A percentile compares a stretch with the other conserved stretches of the same genome.
Evolutionary conservation across 305 asterid genomes (phyloP).

Genomic region (Fraxinus sp.): DNA sequence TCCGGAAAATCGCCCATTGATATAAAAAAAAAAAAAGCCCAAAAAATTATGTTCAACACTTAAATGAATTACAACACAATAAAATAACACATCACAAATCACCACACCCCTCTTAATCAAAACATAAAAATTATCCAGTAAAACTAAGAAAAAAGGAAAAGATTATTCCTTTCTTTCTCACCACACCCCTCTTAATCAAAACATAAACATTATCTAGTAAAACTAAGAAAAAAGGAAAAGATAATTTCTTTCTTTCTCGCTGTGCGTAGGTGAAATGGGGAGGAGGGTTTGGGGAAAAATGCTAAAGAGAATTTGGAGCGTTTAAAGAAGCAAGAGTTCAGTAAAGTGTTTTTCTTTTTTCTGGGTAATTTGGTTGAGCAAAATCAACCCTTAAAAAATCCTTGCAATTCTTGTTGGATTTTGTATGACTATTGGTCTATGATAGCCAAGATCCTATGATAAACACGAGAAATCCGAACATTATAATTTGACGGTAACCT

Average conservation of each 20-base stretch:
- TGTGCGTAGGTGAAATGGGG: not conserved
- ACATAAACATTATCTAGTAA: not conserved
- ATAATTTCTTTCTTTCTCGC: not conserved
- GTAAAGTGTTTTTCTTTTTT: not conserved
- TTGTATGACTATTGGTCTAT: not conserved
- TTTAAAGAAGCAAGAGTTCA: not conserved
- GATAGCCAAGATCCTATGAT: not conserved
- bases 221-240: not conserved
- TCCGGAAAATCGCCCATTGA: constrained; percentile 42
- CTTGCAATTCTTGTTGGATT: not conserved
- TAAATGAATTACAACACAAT: not conserved
- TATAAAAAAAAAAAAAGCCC: not conserved
- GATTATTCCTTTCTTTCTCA: not conserved
- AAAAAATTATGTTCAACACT: not conserved
- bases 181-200: not conserved
- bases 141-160: not conserved
- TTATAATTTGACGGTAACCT: not conserved
- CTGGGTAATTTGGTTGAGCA: not conserved
- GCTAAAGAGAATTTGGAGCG: not conserved
- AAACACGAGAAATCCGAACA: not conserved
- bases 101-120: not conserved
- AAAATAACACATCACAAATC: not conserved
- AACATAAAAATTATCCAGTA: not conserved
- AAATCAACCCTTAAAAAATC: not conserved
- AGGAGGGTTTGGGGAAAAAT: not conserved